Conservation (phyloP, 2,329 filamentous ascomycete genomes). For the Thermothelomyces thermophilus region DNA sequence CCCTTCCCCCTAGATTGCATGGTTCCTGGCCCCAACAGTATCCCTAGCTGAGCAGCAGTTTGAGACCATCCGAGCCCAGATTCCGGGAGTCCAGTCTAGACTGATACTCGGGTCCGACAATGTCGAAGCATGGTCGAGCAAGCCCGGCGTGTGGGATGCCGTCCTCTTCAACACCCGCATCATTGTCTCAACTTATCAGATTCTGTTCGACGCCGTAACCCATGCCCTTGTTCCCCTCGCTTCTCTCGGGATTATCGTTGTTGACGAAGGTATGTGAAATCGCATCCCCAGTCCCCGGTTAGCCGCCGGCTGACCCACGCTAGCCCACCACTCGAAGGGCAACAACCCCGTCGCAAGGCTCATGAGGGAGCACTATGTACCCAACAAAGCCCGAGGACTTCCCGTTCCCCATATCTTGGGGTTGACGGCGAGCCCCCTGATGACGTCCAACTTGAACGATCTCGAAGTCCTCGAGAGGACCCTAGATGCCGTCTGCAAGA, state of each 20-base stretch:
- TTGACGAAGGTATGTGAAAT: conserved; percentile 65
- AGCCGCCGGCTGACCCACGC: conserved; percentile 14
- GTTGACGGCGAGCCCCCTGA: conserved; percentile 72
- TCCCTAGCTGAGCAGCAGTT: conserved; percentile 61
- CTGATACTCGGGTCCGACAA: conserved; percentile 62
- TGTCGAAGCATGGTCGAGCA: conserved; percentile 65
- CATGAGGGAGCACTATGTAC: conserved; percentile 66
- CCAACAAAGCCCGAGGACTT: conserved; percentile 33
- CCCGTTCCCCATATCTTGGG: conserved; percentile 63
- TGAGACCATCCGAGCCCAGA: conserved; percentile 51
- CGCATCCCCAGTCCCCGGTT: background rate
- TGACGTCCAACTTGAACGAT: conserved; percentile 48
- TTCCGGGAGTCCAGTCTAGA: conserved; percentile 52
- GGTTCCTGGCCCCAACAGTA: conserved; percentile 69
- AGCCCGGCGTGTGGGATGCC: conserved; percentile 56
- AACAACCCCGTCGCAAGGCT: conserved; percentile 61
- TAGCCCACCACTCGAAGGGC: conserved; percentile 67
- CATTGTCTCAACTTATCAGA: conserved; percentile 71
- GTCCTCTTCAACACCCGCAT: conserved; percentile 59
- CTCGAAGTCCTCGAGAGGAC: conserved; percentile 61
- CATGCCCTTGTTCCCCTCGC: conserved; percentile 67
- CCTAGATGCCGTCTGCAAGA: conserved; percentile 61
- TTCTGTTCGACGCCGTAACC: conserved; percentile 65
- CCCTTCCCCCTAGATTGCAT: conserved; percentile 46
- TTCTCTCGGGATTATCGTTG: conserved; percentile 61